Evolutionary conservation across 2,329 filamentous ascomycete species (phyloP).

Genomic region (Rhinocladiella mackenziei): DNA sequence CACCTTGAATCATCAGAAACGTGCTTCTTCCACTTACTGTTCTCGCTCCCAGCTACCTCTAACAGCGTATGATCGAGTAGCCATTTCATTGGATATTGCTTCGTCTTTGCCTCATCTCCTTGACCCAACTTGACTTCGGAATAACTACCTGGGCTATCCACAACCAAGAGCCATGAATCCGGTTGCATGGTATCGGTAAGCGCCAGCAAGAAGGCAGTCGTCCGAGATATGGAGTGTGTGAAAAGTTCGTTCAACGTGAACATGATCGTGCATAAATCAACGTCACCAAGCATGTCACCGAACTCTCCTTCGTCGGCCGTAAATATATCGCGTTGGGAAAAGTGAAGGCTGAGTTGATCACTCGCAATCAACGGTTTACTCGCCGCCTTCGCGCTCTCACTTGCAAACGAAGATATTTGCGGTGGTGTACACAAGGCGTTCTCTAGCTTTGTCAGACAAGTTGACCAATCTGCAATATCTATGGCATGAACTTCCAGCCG

Average conservation of each 20-base stretch:
- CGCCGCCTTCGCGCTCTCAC: slow-evolving; percentile 21
- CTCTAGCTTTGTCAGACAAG: slow-evolving; percentile 58
- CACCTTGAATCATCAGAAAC: slow-evolving; percentile 73
- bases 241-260: slow-evolving; percentile 98
- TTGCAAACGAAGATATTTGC: slow-evolving; percentile 23
- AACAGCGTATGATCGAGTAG: slow-evolving; percentile 78
- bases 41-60: slow-evolving; percentile 35
- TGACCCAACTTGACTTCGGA: slow-evolving; percentile 71
- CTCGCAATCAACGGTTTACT: slow-evolving; percentile 20
- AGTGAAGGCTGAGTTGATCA: slow-evolving; percentile 36
- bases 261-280: slow-evolving; percentile 70
- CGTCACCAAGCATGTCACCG: slow-evolving; percentile 26
- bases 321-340: slow-evolving; percentile 52
- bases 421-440: slow-evolving; percentile 45
- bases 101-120: slow-evolving; percentile 39
- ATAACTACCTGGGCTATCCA: slow-evolving; percentile 92
- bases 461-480: slow-evolving; percentile 75
- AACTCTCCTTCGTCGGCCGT: slow-evolving; percentile 32
- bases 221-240: slow-evolving; percentile 66
- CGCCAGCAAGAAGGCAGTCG: slow-evolving; percentile 69
- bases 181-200: slow-evolving; percentile 57
- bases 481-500: slow-evolving; percentile 57
- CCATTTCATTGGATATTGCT: slow-evolving; percentile 89
- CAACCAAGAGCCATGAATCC: slow-evolving; percentile 71
- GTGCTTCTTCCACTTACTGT: slow-evolving; percentile 65